Conservation (phyloP, 139 green algal genomes). For the Zygnema circumcarinatum region DNA sequence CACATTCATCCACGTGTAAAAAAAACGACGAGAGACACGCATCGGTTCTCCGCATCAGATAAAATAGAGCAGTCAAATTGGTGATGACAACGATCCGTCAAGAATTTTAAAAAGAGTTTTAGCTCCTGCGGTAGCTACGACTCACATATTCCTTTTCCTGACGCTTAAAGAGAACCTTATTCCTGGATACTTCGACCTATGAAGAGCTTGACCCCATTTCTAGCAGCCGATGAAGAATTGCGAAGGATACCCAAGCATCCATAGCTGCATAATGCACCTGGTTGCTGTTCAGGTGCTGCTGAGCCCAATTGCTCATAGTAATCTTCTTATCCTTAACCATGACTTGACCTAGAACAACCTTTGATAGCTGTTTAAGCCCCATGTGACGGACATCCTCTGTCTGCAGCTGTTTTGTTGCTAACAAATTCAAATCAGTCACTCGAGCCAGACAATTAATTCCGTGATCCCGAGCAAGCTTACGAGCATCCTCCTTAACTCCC, state of each 20-base stretch:
- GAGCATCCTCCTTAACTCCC: conserved; percentile 11
- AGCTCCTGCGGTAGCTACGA: too few species aligned
- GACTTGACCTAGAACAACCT: conserved; percentile 14
- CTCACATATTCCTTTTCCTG: neutral
- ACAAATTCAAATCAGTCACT: neutral
- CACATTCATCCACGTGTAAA: neutral
- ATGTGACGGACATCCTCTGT: neutral
- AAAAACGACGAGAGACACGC: neutral
- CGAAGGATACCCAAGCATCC: conserved; percentile 39
- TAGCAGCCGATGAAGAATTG: conserved; percentile 3
- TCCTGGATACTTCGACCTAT: neutral
- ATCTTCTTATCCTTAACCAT: conserved; percentile 2
- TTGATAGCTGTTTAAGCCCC: conserved; percentile 21
- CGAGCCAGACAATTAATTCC: neutral
- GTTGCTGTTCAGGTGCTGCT: neutral
- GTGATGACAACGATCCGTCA: too few species aligned
- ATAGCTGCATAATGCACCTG: conserved; percentile 37
- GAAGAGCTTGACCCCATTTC: neutral
- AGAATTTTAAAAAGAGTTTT: too few species aligned
- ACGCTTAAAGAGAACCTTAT: neutral
- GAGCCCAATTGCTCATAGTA: conserved; percentile 30
- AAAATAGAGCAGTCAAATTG: too few species aligned
- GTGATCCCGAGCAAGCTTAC: conserved; percentile 18
- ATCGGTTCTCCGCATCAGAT: too few species aligned
- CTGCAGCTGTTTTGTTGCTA: neutral